A percentile compares a stretch with the other conserved stretches of the same genome.
phyloP scores from a whole-genome alignment of 441 rosid species.

The Populus hybrid region DNA sequence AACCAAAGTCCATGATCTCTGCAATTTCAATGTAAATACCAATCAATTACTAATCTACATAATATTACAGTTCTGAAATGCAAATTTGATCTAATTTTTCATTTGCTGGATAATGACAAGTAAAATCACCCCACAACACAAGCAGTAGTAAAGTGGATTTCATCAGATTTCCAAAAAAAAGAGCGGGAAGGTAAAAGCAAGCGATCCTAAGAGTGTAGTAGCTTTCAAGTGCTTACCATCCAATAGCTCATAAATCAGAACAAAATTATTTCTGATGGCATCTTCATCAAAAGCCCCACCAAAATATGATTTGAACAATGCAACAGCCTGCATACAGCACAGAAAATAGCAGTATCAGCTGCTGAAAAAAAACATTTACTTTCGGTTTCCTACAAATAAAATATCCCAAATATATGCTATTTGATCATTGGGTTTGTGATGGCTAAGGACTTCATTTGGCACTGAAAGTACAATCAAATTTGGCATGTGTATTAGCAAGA shows the following conservation, averaged over 20 bases:
- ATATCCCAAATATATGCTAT: background rate
- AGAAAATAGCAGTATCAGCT: background rate
- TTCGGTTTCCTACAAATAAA: background rate
- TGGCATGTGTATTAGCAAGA: background rate
- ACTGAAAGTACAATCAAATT: background rate
- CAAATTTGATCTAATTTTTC: background rate
- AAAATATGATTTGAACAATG: constrained; percentile 92
- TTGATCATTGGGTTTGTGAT: background rate
- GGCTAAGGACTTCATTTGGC: background rate
- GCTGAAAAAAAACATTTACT: background rate
- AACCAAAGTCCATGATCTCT: constrained; percentile 99
- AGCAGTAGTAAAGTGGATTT: background rate
- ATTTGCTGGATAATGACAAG: background rate
- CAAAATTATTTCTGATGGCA: constrained; percentile 94
- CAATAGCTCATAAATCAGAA: constrained; percentile 88
- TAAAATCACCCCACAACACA: background rate
- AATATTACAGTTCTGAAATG: background rate
- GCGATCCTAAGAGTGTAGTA: background rate
- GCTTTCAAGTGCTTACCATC: constrained; percentile 56
- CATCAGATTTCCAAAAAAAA: background rate
- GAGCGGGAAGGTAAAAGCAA: background rate
- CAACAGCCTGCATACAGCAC: constrained; percentile 66
- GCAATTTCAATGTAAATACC: constrained; percentile 29
- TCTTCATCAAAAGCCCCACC: constrained; percentile 99
- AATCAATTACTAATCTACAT: constrained; percentile 5